Base-by-base conservation (phyloP, 2,329 filamentous ascomycete genomes). In the Pseudocercospora vitis region DNA sequence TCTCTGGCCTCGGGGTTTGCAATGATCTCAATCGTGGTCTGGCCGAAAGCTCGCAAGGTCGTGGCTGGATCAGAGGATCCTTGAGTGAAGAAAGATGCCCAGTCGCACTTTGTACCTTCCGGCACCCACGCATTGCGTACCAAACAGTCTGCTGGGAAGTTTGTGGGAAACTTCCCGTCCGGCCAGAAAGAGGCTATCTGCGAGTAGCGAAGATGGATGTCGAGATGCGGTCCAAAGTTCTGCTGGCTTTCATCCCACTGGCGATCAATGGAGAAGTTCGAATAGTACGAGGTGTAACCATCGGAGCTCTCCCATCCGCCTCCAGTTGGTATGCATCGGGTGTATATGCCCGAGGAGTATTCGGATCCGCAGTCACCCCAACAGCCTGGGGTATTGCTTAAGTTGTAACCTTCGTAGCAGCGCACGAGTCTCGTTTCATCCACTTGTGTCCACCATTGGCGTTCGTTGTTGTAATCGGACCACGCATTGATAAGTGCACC, bases 251-350 rank as follows among this genome's bases (percentile, higher is more conserved):
- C 24, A 14, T 49, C 18, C 9, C 52, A 53, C 8, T 42, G 24
- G 11, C 52, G 50, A 19, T 24, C 42, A 6, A 61, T 55, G 3
- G 42, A 48, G 19, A 66, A 64, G 4, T 32, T 28, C 5, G 40
- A 32, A 8, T 44, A 12, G n/a, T 55, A 45, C 9, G 14, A 29
- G 14, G 19, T 56, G 35, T 61, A 59, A 2, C 35, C 31, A 9
- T 50, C 29, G 31, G 11, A 16, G n/a, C 48, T 28, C 28, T 48
- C 50, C 61, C 60, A 63, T n/a, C 61, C 62, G 11, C 14, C 4
- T 9, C 61, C 61, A 5, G 48, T 24, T 19, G 57, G 54, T 16
- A 63, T 53, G 52, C 64, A 66, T 24, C 61, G 58, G 0, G 59
- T 63, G 35, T 61, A 62, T n/a, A 14, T 54, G 0, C 42, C 52